Evolutionary conservation across 2,329 filamentous ascomycete species (phyloP), one percentile per base, ranked within the genome.

Genomic region (Xylariaceae sp.): DNA sequence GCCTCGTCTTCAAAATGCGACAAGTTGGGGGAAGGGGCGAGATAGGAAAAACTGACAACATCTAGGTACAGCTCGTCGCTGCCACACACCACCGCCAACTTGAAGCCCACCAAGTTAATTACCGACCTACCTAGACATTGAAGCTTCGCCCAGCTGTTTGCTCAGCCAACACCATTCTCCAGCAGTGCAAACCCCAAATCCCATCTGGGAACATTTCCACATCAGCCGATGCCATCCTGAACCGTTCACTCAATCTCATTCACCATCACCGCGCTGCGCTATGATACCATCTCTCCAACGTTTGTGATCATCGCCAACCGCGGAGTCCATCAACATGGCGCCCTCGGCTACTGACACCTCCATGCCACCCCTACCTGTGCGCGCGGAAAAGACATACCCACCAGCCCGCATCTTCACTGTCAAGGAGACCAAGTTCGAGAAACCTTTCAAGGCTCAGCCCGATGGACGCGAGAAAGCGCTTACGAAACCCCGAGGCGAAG

Each of bases 381-480:
- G 69, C 69, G 58, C 66, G 59, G 71, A 71, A 64, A 72, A 68
- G 64, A 72, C 64, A 51, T 79, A 76, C 55, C 75, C 80, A 47
- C 71, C 80, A 33, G 71, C 81, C 53, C 75, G 74, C 39, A 75
- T 86, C 46, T 82, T 81, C 57, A 73, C 75, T n/a, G 77, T 83
- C 51, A 80, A 79, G 62, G 84, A 86, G 63, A 77, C 75, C 51
- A 76, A 73, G 55, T 85, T 85, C 62, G 80, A 83, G 54, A 76
- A 76, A 52, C 76, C 71, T 48, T 70, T 79, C 35, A 68, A 75
- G 30, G 70, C 77, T 2, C 74, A 81, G 60, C 72, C 76, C 9
- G 85, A 92, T 62, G 89, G 87, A 42, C 90, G 87, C 64, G 77
- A 81, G 61, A 77, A 80, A 58, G 91, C 89, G 52, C 77, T 80